A percentile compares a stretch with the other conserved stretches of the same genome.
Evolutionary conservation across 1,139 yeast genomes (phyloP).

Genomic region (Torulaspora globosa): DNA sequence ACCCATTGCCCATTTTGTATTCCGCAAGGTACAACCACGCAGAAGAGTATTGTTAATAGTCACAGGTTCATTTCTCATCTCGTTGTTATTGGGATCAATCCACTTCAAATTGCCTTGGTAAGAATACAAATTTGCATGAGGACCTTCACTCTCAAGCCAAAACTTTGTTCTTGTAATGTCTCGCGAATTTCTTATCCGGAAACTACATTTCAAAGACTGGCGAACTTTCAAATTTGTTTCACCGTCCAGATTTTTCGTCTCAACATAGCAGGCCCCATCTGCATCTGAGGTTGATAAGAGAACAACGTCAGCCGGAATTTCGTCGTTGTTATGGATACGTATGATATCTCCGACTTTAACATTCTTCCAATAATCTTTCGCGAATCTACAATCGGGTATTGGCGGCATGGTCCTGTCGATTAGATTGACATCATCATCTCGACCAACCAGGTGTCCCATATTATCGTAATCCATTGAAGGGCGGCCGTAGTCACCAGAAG

Average conservation of each 20-base stretch:
- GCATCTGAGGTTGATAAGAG: conserved; percentile 76
- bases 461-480: conserved; percentile 31
- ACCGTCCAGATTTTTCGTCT: conserved; percentile 93
- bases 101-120: conserved; percentile 61
- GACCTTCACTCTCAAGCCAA: conserved; percentile 89
- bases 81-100: conserved; percentile 44
- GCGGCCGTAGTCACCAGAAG: conserved; percentile 27
- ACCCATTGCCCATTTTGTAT: conserved; percentile 92
- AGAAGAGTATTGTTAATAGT: conserved; percentile 73
- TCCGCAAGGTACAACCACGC: conserved; percentile 89
- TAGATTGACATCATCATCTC: conserved; percentile 23
- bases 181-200: conserved; percentile 55
- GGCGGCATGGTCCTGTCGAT: conserved; percentile 32
- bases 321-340: conserved; percentile 80
- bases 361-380: conserved; percentile 79
- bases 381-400: conserved; percentile 45
- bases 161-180: conserved; percentile 74
- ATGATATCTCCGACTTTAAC: conserved; percentile 86
- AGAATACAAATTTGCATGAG: conserved; percentile 76
- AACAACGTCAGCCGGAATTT: conserved; percentile 87
- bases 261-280: conserved; percentile 90
- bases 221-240: conserved; percentile 88
- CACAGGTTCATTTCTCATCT: conserved; percentile 60
- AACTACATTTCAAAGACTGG: conserved; percentile 68
- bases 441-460: conserved; percentile 19